These are phyloP conservation scores for Leccinum fibrillosum DNA, from an alignment of 768 basidiomycete genomes.

Conservation along the genomic window DNA sequence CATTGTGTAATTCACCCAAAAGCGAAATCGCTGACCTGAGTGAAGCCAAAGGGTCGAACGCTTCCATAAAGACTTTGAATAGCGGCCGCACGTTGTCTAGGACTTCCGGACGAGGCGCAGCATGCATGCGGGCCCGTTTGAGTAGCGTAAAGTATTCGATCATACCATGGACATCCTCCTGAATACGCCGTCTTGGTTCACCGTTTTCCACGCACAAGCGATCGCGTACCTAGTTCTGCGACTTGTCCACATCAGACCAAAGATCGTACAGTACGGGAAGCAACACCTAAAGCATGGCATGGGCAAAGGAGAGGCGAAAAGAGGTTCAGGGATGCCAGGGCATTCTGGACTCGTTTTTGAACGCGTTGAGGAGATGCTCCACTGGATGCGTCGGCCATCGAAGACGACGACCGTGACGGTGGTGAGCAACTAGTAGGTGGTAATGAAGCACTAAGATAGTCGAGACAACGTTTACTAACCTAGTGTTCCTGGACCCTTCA, in stretches of 20 bases:
- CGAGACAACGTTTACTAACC: too few relatives aligned
- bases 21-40: slow-evolving; percentile 25
- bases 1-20: too few relatives aligned
- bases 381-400: slow-evolving; percentile 59
- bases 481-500: too few relatives aligned
- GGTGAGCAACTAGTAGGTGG: neutral
- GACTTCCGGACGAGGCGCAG: slow-evolving; percentile 60
- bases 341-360: slow-evolving; percentile 22
- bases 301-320: neutral
- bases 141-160: slow-evolving; percentile 64
- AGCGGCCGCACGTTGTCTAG: slow-evolving; percentile 60
- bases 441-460: too few relatives aligned
- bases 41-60: slow-evolving; percentile 49
- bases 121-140: slow-evolving; percentile 54
- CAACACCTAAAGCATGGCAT: slow-evolving; percentile 38
- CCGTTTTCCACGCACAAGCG: neutral
- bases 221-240: slow-evolving; percentile 37
- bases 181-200: neutral
- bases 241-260: slow-evolving; percentile 44
- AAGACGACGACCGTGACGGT: slow-evolving; percentile 1
- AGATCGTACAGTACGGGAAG: slow-evolving; percentile 60
- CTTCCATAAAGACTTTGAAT: slow-evolving; percentile 78
- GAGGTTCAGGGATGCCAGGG: slow-evolving; percentile 27
- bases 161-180: slow-evolving; percentile 28
- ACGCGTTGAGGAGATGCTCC: slow-evolving; percentile 53